These are phyloP conservation scores for Extremus antarcticus DNA, from an alignment of 495 filamentous ascomycete species.

Conservation along the genomic window DNA sequence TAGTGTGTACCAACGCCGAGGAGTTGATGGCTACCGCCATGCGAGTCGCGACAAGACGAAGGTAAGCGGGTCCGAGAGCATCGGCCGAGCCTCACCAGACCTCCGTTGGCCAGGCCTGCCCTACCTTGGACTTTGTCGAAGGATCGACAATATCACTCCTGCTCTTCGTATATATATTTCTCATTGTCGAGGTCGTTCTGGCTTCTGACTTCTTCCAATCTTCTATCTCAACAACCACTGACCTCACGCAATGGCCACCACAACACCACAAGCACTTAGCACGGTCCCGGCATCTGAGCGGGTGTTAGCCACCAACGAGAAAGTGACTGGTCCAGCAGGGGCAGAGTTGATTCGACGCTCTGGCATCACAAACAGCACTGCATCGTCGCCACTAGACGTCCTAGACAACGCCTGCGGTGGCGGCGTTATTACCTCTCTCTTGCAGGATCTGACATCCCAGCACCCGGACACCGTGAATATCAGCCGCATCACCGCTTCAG, in stretches of 20 bases:
- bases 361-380: background rate
- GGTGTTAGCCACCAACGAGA: conserved; percentile 2
- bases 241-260: background rate
- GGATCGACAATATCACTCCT: too few relatives aligned
- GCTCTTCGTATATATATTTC: too few relatives aligned
- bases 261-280: background rate
- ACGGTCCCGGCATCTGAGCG: background rate
- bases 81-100: background rate
- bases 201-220: background rate
- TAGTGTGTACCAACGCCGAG: too few relatives aligned
- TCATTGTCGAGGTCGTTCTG: too few relatives aligned
- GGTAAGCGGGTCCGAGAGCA: background rate
- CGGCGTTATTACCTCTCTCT: background rate
- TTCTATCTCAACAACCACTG: background rate
- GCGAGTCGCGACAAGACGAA: background rate
- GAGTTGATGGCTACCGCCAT: too few relatives aligned
- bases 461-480: background rate
- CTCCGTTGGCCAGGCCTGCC: background rate
- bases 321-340: conserved; percentile 3
- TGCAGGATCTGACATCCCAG: background rate
- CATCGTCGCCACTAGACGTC: background rate
- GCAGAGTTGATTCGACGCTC: conserved; percentile 1
- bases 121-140: background rate
- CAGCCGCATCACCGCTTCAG: conserved; percentile 2
- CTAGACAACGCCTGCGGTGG: conserved; percentile 9